Base-by-base conservation (phyloP, 1,284 basidiomycete genomes). In the Vanrija sp. region DNA sequence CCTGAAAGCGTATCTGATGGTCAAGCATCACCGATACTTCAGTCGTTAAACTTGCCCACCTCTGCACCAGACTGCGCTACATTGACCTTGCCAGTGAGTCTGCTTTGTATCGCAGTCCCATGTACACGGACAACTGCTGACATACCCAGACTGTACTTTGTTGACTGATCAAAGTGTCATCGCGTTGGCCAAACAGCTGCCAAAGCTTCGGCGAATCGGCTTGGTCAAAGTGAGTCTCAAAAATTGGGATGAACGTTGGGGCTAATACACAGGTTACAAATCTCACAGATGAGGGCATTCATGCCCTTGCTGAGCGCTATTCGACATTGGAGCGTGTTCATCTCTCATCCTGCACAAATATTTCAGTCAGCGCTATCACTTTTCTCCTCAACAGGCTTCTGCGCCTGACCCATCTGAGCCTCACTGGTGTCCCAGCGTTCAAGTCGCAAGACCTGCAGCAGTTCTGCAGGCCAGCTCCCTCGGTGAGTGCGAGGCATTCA, bases 341-440 rank as follows among this genome's bases (percentile, higher is more conserved):
- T 74, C 80, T 99, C 23, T 96, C 92, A 1, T 98, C 98, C 74
- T 99, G 96, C 77, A 91, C 97, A 69, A 91, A 96, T 66, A 88
- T 99, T 58, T 86, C 88, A 5, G 89, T 98, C 60, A 84, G 87
- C 73, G 93, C 93, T 14, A 85, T 98, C 49, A 89, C 95, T 65
- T 91, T 88, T 76, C 82, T 98, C 39, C 82, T 98, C 47, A 87
- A 91, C 72, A 85, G 88, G 65, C 82, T 98, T 18, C 84, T 85
- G 63, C 89, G 91, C 62, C 80, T 99, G 38, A 97, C 91, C 4
- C 96, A 99, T 77, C 81, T 98, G 46, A 96, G 91, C 74, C 78
- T 99, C 62, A 98, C 96, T 12, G 96, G 95, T n/a, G 88, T 99
- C 28, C 86, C 88, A 7, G 86, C 91, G 1, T 98, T 99, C 79